These are phyloP conservation scores for Asterochloris sp. DNA, from an alignment of 139 green algal genomes.

Conservation along the genomic window DNA sequence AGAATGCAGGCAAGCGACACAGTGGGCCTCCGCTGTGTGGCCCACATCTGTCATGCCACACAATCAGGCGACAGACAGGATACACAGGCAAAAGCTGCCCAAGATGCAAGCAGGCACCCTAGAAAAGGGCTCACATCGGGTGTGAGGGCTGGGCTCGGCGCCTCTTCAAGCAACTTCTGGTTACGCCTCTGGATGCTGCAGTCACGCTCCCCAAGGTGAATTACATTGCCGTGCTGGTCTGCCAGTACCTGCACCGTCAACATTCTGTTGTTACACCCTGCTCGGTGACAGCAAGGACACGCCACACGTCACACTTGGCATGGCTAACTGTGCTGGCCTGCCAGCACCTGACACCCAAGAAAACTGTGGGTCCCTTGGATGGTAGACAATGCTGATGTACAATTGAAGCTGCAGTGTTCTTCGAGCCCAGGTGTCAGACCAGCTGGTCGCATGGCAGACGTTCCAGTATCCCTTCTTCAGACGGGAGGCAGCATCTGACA, in stretches of 20 bases:
- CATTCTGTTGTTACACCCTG: too few relatives aligned
- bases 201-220: slow-evolving; percentile 95
- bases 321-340: too few relatives aligned
- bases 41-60: background rate
- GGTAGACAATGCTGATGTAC: too few relatives aligned
- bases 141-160: slow-evolving; percentile 81
- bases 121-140: slow-evolving; percentile 53
- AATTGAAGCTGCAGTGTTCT: too few relatives aligned
- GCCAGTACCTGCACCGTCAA: slow-evolving; percentile 74
- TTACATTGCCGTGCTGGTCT: slow-evolving; percentile 93
- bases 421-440: too few relatives aligned
- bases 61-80: background rate
- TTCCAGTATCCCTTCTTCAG: too few relatives aligned
- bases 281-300: too few relatives aligned
- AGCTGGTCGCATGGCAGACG: too few relatives aligned
- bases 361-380: too few relatives aligned
- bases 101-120: background rate
- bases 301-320: too few relatives aligned
- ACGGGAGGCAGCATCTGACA: too few relatives aligned
- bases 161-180: slow-evolving; percentile 98
- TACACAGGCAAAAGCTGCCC: background rate
- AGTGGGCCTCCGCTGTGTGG: background rate
- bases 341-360: too few relatives aligned
- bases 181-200: slow-evolving; percentile 96
- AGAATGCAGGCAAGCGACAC: background rate